Base-by-base conservation (phyloP, 177 flowering plant species). In the Vitis hybrid region DNA sequence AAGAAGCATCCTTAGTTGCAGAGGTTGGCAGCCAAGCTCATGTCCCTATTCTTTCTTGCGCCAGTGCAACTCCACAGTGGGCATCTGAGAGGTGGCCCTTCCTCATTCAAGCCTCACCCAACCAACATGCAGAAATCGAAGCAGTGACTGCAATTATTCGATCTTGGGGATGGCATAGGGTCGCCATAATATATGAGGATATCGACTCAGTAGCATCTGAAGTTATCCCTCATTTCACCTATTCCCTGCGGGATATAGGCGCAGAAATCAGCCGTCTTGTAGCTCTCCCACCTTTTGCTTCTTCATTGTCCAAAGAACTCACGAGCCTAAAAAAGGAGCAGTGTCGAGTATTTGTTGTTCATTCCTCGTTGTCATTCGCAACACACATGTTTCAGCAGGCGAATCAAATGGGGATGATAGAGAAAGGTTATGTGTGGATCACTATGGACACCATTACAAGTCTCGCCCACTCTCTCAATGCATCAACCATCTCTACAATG, bases 111-210 rank as follows among this genome's bases (percentile, higher is more conserved):
- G 77, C 81, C 50, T 61, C 78, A 5, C 74, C 48, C 1, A 56
- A 63, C 61, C 53, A 69, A 59, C 29, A 55, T 1, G 18, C 54
- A 9, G 78, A 79, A 55, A 75, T 76, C 83, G 68, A 66, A 61
- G 83, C 84, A 2, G 66, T 81, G 29, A 78, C 80, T 50, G 81
- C 78, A 5, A 78, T 82, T 8, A 59, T 82, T 20, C 62, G 70
- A 6, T 75, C 80, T 9, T 80, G 71, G 71, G 51, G 59, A 15
- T 84, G 87, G 83, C 68, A 55, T 18, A 70, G 48, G 51, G 82
- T 82, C 16, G 59, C 39, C 31, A 61, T 82, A 34, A 76, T 84
- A 26, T 81, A 80, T 18, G 81, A 84, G 69, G 84, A 81, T 31
- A 59, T 29, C 18, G 67, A 63, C 50, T 70, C 74, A 11, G 66